Evolutionary conservation across 1,284 basidiomycete genomes (phyloP).

Genomic region (Mycosarcoma mackinlayi): DNA sequence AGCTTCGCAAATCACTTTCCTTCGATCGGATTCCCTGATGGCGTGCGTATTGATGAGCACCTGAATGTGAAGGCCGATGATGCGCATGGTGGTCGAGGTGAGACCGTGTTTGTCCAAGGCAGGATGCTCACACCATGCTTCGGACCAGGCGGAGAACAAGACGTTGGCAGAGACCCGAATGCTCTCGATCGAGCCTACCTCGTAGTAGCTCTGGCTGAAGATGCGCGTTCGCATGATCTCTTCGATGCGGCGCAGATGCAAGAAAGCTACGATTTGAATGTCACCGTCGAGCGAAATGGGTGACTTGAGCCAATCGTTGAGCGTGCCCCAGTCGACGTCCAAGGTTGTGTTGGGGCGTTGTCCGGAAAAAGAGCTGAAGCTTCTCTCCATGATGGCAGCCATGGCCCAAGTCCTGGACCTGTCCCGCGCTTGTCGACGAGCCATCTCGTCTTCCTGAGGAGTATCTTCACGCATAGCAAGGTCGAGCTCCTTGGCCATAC

Average conservation of each 20-base stretch:
- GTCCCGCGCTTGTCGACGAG: conserved; percentile 42
- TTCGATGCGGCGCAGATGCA: conserved; percentile 46
- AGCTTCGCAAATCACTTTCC: conserved; percentile 41
- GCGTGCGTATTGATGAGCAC: conserved; percentile 50
- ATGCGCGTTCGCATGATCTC: conserved; percentile 50
- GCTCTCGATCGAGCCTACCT: conserved; percentile 50
- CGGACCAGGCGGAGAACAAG: conserved; percentile 39
- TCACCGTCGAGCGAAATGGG: conserved; percentile 41
- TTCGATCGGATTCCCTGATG: conserved; percentile 43
- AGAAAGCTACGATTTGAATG: conserved; percentile 41
- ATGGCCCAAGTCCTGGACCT: conserved; percentile 46
- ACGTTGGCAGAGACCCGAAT: conserved; percentile 49
- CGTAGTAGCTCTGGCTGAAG: conserved; percentile 52
- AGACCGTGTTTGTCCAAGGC: conserved; percentile 30
- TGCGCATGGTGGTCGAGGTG: conserved; percentile 46
- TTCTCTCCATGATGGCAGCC: conserved; percentile 51
- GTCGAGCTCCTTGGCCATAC: conserved; percentile 49
- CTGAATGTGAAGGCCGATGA: conserved; percentile 48
- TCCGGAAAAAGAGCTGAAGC: conserved; percentile 48
- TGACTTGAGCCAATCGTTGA: conserved; percentile 50
- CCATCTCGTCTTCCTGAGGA: conserved; percentile 33
- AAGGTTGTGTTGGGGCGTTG: conserved; percentile 48
- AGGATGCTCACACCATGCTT: conserved; percentile 51
- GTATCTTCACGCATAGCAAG: conserved; percentile 42
- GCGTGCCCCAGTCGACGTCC: conserved; percentile 47